Evolutionary conservation across 495 filamentous ascomycete species (phyloP).

Genomic region (Lasiosphaeris hirsuta): DNA sequence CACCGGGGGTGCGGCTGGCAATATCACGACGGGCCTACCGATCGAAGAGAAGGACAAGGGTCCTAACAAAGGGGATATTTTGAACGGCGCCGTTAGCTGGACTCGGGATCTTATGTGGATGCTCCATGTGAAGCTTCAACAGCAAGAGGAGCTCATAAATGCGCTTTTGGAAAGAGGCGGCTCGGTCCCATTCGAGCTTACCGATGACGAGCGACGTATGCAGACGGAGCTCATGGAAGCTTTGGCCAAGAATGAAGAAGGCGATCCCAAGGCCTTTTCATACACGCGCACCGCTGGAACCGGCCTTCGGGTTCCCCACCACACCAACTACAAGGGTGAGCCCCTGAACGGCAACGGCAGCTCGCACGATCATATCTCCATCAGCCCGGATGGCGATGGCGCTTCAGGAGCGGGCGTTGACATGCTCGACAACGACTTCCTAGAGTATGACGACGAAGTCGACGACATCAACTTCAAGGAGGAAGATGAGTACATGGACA

Average conservation of each 20-base stretch:
- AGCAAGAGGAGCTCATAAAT: constrained; percentile 79
- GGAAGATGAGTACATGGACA: constrained; percentile 89
- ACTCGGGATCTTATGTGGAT: constrained; percentile 98
- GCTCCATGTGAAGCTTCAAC: constrained; percentile 77
- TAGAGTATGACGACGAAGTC: constrained; percentile 64
- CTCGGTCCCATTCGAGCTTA: constrained; percentile 74
- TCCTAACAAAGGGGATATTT: constrained; percentile 97
- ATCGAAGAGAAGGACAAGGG: constrained; percentile 98
- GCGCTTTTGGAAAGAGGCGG: constrained; percentile 67
- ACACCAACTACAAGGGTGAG: constrained; percentile 88
- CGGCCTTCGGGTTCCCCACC: constrained; percentile 84
- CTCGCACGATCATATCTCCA: constrained; percentile 34
- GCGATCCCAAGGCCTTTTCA: constrained; percentile 49
- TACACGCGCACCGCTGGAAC: constrained; percentile 83
- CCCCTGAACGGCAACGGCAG: constrained; percentile 51
- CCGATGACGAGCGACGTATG: constrained; percentile 94
- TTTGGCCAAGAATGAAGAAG: constrained; percentile 70
- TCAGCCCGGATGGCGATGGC: constrained; percentile 69
- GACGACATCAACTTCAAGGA: constrained; percentile 75
- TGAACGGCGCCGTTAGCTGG: constrained; percentile 96
- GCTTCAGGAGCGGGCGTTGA: constrained; percentile 54
- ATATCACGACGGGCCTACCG: constrained; percentile 84
- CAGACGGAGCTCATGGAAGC: constrained; percentile 84
- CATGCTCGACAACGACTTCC: constrained; percentile 59
- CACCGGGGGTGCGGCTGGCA: constrained; percentile 60